A percentile compares a stretch with the other conserved stretches of the same genome.
Evolutionary conservation across 805 yeast species (phyloP).

Genomic region (Priceomyces fermenticarens): DNA sequence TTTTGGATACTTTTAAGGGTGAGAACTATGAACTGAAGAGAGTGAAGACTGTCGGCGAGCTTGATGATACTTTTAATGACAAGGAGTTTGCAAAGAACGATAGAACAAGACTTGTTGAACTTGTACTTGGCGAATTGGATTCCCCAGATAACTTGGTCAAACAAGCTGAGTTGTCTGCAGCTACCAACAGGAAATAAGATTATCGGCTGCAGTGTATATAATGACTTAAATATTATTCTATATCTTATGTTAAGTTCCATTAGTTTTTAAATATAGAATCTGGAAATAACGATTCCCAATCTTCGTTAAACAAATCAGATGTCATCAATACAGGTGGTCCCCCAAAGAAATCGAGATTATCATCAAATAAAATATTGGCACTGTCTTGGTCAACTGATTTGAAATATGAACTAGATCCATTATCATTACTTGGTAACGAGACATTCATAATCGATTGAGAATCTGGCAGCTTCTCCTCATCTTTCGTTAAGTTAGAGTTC

Average conservation of each 20-base stretch:
- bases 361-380: conserved; percentile 20
- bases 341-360: conserved; percentile 41
- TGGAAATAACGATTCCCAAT: conserved; percentile 50
- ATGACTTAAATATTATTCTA: not conserved
- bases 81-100: conserved; percentile 26
- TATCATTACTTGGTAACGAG: not conserved
- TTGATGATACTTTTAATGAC: conserved; percentile 23
- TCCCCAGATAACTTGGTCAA: conserved; percentile 35
- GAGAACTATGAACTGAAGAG: conserved; percentile 24
- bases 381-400: conserved; percentile 11
- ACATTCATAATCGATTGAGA: not conserved
- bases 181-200: conserved; percentile 16
- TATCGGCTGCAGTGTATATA: not conserved
- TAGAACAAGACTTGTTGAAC: conserved; percentile 33
- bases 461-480: not conserved
- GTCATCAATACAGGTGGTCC: conserved; percentile 55
- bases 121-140: conserved; percentile 35
- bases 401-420: conserved; percentile 1
- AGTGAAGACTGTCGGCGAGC: conserved; percentile 24
- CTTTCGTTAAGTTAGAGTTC: not conserved
- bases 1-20: conserved; percentile 32
- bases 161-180: conserved; percentile 32
- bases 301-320: conserved; percentile 44
- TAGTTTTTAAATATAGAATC: conserved; percentile 34
- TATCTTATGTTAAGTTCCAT: not conserved